Percentiles rank a stretch among this genome's conserved stretches.
These are phyloP conservation scores for Rhodamnia rubescens DNA, from an alignment of 345 rosid genomes.

Conservation along the genomic window DNA sequence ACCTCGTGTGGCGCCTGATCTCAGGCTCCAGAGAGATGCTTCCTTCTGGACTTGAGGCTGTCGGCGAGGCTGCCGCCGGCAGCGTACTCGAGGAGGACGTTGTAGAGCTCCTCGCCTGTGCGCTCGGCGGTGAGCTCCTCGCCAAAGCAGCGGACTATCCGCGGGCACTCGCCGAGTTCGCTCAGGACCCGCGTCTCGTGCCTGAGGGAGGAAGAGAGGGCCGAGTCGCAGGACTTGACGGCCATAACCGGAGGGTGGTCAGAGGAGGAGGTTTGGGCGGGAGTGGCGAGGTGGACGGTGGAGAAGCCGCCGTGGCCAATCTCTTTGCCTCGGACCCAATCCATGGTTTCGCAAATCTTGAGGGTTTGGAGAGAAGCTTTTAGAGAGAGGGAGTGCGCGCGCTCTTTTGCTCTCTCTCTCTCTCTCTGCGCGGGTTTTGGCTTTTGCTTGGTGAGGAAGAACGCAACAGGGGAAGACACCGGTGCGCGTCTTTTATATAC, in stretches of 20 bases:
- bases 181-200: slow-evolving; percentile 42
- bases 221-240: slow-evolving; percentile 46
- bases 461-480: neutral
- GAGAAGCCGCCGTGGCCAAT: slow-evolving; percentile 66
- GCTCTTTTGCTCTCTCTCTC: neutral
- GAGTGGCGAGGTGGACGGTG: slow-evolving; percentile 38
- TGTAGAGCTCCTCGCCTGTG: slow-evolving; percentile 31
- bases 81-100: slow-evolving; percentile 67
- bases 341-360: slow-evolving; percentile 14
- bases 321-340: slow-evolving; percentile 61
- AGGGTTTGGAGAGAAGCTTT: neutral
- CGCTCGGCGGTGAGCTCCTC: slow-evolving; percentile 22
- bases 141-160: slow-evolving; percentile 48
- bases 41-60: slow-evolving; percentile 14
- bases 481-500: neutral
- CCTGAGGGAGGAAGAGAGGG: slow-evolving; percentile 21
- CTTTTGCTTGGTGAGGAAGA: neutral
- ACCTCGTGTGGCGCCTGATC: slow-evolving; percentile 30
- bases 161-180: slow-evolving; percentile 27
- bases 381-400: neutral
- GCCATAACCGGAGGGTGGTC: slow-evolving; percentile 38
- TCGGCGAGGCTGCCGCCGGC: slow-evolving; percentile 52
- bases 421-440: neutral
- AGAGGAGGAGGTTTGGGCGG: neutral
- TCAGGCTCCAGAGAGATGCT: slow-evolving; percentile 42